phyloP scores from a whole-genome alignment of 805 yeast species.

The Nakazawaea siamensis region DNA sequence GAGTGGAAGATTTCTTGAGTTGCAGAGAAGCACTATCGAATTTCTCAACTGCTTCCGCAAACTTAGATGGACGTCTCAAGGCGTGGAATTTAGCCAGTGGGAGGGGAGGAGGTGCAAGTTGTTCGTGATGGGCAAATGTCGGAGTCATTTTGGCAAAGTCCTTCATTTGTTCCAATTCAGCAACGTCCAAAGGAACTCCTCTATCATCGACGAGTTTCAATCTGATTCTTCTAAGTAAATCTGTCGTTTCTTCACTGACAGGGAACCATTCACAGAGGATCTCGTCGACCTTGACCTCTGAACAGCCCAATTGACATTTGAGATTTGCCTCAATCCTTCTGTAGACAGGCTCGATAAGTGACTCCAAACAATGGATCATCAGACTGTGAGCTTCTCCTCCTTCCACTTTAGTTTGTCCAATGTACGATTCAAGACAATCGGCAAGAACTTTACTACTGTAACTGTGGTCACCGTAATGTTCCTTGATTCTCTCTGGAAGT shows the following conservation, averaged over 20 bases:
- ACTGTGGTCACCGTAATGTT: conserved; percentile 22
- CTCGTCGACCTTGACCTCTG: conserved; percentile 3
- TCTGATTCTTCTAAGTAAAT: too few relatives aligned
- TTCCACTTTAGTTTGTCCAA: conserved; percentile 22
- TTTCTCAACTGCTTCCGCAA: too few relatives aligned
- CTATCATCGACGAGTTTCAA: not conserved
- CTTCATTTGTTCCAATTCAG: conserved; percentile 3
- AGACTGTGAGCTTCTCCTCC: conserved; percentile 1
- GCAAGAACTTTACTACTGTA: conserved; percentile 36
- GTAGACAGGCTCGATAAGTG: conserved; percentile 1
- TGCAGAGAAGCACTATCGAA: too few relatives aligned
- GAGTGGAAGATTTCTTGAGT: too few relatives aligned
- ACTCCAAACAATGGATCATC: conserved; percentile 1
- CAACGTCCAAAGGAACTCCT: not conserved
- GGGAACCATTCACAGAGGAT: conserved; percentile 4
- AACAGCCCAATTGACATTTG: not conserved
- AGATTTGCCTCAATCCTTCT: conserved; percentile 1
- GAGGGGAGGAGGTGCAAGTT: too few relatives aligned
- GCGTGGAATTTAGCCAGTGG: too few relatives aligned
- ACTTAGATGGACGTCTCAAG: too few relatives aligned
- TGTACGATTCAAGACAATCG: conserved; percentile 37
- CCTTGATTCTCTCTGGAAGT: conserved; percentile 27
- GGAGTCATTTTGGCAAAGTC: not conserved
- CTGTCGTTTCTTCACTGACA: not conserved
- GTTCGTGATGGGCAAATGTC: too few relatives aligned